phyloP scores from a whole-genome alignment of 768 basidiomycete genomes.

The Thelephora ganbajun region DNA sequence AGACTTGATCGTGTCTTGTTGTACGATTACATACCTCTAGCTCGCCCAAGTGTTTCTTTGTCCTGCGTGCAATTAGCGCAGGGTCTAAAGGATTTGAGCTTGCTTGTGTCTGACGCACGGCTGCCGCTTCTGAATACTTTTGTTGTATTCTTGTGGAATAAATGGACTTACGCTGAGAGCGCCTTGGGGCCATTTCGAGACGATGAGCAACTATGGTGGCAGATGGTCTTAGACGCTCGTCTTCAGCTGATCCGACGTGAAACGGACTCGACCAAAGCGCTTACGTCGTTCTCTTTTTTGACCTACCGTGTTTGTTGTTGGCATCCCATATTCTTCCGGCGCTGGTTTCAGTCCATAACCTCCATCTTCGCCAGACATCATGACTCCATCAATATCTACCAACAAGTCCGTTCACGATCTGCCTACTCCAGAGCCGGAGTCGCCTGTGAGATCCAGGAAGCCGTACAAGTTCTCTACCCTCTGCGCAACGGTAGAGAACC shows the following conservation, averaged over 20 bases:
- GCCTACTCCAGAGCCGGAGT: conserved; percentile 74
- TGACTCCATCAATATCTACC: not conserved
- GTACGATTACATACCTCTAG: conserved; percentile 47
- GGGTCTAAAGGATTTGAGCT: conserved; percentile 26
- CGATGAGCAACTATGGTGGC: not conserved
- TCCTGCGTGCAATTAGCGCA: conserved; percentile 63
- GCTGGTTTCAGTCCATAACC: no score
- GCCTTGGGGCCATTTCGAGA: not conserved
- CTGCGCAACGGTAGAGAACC: conserved; percentile 86
- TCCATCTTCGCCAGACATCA: not conserved
- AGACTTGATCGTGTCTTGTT: not conserved
- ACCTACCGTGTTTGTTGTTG: no score
- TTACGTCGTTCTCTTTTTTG: no score
- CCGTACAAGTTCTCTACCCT: conserved; percentile 84
- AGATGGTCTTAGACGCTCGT: not conserved
- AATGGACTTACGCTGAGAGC: conserved; percentile 1
- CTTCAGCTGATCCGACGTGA: no score
- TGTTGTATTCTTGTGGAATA: no score
- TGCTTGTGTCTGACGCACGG: conserved; percentile 34
- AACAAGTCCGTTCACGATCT: conserved; percentile 28
- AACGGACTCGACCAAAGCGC: no score
- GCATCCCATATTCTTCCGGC: no score
- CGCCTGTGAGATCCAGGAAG: conserved; percentile 49
- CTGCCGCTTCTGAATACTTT: conserved; percentile 19
- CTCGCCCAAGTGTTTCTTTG: conserved; percentile 67